Conservation (phyloP, 371 early-diverging fungal genomes). For the Syncephalastrum racemosum region DNA sequence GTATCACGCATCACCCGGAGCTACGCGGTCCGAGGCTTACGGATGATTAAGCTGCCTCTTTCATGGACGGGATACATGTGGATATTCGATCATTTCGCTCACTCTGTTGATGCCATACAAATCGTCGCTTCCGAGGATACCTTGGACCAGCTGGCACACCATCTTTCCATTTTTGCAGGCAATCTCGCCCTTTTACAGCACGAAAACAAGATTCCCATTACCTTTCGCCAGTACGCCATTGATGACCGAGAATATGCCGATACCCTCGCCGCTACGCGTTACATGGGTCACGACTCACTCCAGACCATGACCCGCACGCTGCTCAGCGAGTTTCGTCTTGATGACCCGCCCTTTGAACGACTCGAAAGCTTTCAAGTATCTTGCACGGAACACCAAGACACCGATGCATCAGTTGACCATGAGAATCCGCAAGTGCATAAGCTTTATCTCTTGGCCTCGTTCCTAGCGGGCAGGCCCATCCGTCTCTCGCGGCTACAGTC, state of each 20-base stretch:
- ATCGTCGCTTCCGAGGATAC: slow-evolving; percentile 13
- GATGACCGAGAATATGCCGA: slow-evolving; percentile 23
- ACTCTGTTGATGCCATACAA: slow-evolving; percentile 35
- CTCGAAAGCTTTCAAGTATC: slow-evolving; percentile 21
- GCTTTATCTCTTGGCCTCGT: slow-evolving; percentile 21
- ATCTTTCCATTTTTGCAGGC: slow-evolving; percentile 39
- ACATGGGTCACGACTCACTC: slow-evolving; percentile 25
- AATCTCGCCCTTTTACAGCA: slow-evolving; percentile 36
- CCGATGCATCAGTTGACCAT: slow-evolving; percentile 11
- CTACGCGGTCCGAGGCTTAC: slow-evolving; percentile 32
- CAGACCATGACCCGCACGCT: slow-evolving; percentile 15
- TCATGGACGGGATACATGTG: slow-evolving; percentile 36
- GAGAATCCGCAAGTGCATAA: slow-evolving; percentile 15
- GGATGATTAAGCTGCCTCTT: slow-evolving; percentile 32
- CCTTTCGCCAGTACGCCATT: slow-evolving; percentile 39
- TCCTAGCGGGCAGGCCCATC: slow-evolving; percentile 19
- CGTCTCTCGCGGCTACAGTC: slow-evolving; percentile 6
- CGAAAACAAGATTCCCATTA: slow-evolving; percentile 41
- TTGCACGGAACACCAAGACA: slow-evolving; percentile 11
- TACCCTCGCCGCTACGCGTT: slow-evolving; percentile 18
- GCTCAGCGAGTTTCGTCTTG: slow-evolving; percentile 22
- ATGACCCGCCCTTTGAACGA: slow-evolving; percentile 49
- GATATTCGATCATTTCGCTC: slow-evolving; percentile 49
- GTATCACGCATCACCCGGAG: slow-evolving; percentile 40
- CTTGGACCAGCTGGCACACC: slow-evolving; percentile 23